Conservation (phyloP, 371 early-diverging fungal species). For the Haplosporangium sp. region DNA sequence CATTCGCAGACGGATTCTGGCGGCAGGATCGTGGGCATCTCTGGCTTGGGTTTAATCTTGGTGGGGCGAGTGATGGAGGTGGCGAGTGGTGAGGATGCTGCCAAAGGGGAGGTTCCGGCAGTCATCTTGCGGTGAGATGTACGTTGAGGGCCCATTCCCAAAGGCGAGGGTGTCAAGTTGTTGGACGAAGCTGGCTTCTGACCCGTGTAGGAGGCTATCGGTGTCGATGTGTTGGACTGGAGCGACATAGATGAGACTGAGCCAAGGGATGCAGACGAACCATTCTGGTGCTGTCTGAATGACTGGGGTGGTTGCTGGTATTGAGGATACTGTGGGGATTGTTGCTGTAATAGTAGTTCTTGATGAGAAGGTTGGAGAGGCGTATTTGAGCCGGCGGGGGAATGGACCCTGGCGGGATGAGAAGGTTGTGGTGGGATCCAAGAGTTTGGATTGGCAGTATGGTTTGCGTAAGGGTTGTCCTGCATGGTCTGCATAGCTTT, state of each 20-base stretch:
- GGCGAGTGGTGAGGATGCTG: conserved; percentile 15
- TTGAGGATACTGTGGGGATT: conserved; percentile 10
- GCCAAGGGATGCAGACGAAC: conserved; percentile 19
- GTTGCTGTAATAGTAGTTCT: background rate
- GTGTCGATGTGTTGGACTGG: conserved; percentile 26
- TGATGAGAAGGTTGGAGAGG: conserved; percentile 1
- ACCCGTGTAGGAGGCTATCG: background rate
- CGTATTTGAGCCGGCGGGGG: background rate
- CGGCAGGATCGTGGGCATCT: conserved; percentile 49
- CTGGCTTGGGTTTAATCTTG: conserved; percentile 43
- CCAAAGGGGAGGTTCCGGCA: conserved; percentile 37
- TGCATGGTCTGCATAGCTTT: background rate
- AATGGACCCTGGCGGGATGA: background rate
- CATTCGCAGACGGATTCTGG: conserved; percentile 53
- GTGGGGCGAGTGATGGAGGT: conserved; percentile 10
- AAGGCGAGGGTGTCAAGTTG: conserved; percentile 20
- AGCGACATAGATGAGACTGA: conserved; percentile 15
- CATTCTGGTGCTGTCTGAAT: conserved; percentile 4
- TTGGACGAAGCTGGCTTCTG: conserved; percentile 17
- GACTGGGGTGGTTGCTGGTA: conserved; percentile 5
- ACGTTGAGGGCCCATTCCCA: conserved; percentile 17
- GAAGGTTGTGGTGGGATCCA: background rate
- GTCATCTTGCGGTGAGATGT: conserved; percentile 42
- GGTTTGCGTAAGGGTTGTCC: background rate
- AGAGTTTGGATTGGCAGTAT: background rate